Evolutionary conservation across 148 eudicot genomes (phyloP).

Genomic region (Pharnaceum exiguum): DNA sequence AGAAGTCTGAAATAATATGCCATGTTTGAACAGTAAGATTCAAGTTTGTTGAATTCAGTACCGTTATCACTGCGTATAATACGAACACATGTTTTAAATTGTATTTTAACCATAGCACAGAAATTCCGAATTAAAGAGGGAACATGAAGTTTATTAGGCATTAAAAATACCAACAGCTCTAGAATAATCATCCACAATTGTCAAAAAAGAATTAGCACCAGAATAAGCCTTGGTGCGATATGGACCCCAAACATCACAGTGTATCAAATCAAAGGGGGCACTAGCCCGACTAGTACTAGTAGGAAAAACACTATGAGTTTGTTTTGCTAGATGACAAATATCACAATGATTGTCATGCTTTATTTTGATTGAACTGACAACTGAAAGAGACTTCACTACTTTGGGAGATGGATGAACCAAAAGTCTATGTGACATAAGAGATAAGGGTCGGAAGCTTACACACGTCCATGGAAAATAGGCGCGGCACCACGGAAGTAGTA

Average conservation of each 20-base stretch:
- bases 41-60: not conserved
- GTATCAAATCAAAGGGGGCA: not conserved
- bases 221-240: not conserved
- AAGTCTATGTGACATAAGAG: not conserved
- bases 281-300: not conserved
- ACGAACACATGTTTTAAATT: not conserved
- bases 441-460: not conserved
- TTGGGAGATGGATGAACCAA: not conserved
- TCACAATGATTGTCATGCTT: not conserved
- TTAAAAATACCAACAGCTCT: not conserved
- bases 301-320: not conserved
- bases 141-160: not conserved
- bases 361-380: not conserved
- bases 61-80: not conserved
- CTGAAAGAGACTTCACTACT: not conserved
- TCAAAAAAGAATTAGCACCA: not conserved
- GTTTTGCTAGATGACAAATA: not conserved
- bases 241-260: conserved; percentile 2
- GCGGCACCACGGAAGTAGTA: not conserved
- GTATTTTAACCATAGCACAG: not conserved
- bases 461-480: not conserved
- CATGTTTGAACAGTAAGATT: too few relatives aligned
- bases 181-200: not conserved
- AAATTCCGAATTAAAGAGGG: not conserved
- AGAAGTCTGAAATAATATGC: too few relatives aligned